phyloP scores from a whole-genome alignment of 179 eudicot species.

The Silene coronaria region DNA sequence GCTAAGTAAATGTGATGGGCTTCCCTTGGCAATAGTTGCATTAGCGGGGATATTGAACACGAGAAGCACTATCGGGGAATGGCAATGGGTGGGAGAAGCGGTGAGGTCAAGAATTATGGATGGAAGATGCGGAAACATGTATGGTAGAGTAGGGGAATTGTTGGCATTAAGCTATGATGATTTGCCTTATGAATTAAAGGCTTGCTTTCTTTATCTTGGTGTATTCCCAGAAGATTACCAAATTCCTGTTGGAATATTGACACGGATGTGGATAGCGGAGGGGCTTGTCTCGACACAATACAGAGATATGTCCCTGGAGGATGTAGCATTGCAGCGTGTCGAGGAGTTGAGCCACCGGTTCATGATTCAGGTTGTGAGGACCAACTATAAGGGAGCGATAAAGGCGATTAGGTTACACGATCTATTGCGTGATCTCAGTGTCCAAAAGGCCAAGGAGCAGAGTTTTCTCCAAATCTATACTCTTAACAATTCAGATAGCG shows the following conservation, averaged over 20 bases:
- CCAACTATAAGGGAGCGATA: slow-evolving; percentile 34
- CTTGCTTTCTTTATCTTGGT: slow-evolving; percentile 50
- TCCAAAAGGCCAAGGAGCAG: slow-evolving; percentile 29
- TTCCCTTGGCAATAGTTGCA: slow-evolving; percentile 53
- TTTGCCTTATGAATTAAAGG: slow-evolving; percentile 39
- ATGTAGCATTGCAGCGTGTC: slow-evolving; percentile 39
- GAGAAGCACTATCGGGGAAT: slow-evolving; percentile 25
- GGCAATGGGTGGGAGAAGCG: slow-evolving; percentile 34
- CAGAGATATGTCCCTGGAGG: slow-evolving; percentile 39
- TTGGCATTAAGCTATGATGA: slow-evolving; percentile 52
- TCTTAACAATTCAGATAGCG: slow-evolving; percentile 5
- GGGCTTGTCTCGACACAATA: slow-evolving; percentile 27
- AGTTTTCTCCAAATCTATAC: slow-evolving; percentile 19
- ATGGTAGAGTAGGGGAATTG: slow-evolving; percentile 35
- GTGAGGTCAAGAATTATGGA: slow-evolving; percentile 32
- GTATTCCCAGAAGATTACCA: slow-evolving; percentile 40
- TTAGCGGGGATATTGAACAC: slow-evolving; percentile 43
- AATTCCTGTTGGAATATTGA: slow-evolving; percentile 34
- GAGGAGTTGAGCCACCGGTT: slow-evolving; percentile 47
- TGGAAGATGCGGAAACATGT: slow-evolving; percentile 27
- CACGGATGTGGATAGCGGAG: slow-evolving; percentile 58
- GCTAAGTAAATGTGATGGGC: slow-evolving; percentile 41
- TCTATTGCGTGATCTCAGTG: slow-evolving; percentile 50
- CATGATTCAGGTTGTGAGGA: slow-evolving; percentile 44
- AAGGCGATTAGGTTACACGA: slow-evolving; percentile 47